phyloP scores from a whole-genome alignment of 768 basidiomycete genomes.

The Favolaschia claudopus region DNA sequence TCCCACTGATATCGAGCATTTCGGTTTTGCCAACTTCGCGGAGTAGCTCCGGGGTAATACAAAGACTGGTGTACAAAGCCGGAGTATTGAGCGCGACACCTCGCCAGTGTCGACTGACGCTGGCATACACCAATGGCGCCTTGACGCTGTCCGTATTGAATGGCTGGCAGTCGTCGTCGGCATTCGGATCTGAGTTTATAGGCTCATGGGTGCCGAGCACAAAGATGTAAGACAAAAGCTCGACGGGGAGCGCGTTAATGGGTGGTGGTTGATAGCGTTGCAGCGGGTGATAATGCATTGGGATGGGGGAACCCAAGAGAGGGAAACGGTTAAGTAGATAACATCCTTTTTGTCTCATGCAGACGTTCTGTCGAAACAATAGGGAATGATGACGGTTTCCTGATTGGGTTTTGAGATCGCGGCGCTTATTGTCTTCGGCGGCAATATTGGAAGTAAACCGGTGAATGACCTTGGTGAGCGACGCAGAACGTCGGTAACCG shows the following conservation, averaged over 20 bases:
- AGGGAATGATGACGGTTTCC: conserved; percentile 34
- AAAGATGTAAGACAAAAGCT: conserved; percentile 66
- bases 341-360: conserved; percentile 42
- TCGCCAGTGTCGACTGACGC: conserved; percentile 63
- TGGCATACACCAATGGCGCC: conserved; percentile 53
- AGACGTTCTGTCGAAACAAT: conserved; percentile 46
- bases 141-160: conserved; percentile 51
- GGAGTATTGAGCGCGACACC: conserved; percentile 55
- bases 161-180: conserved; percentile 32
- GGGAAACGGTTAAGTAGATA: conserved; percentile 38
- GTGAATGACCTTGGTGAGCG: neutral
- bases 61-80: conserved; percentile 63
- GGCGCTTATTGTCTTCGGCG: conserved; percentile 20
- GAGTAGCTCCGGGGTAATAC: conserved; percentile 52
- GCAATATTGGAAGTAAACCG: neutral
- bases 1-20: conserved; percentile 44
- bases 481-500: neutral
- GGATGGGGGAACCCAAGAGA: conserved; percentile 7
- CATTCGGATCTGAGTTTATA: conserved; percentile 26
- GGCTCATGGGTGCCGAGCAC: conserved; percentile 49
- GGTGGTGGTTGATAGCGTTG: conserved; percentile 34
- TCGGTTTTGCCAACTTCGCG: conserved; percentile 8
- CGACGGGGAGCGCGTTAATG: conserved; percentile 57
- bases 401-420: conserved; percentile 2
- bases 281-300: conserved; percentile 17